Conservation (phyloP, 177 flowering plant species). For the Telopea speciosissima region DNA sequence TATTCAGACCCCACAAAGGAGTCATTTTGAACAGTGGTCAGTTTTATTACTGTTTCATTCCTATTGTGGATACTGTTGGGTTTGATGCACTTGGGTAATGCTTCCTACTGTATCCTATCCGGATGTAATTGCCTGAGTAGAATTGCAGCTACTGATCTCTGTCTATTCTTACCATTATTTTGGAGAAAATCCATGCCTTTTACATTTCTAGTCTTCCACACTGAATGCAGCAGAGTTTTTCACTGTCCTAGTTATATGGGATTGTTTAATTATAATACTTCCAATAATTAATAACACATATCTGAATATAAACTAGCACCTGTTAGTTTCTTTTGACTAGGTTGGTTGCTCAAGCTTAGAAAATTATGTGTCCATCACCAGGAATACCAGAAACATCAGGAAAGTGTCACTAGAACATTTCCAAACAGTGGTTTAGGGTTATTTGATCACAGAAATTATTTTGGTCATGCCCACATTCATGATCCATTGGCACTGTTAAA, state of each 20-base stretch:
- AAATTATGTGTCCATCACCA: no score
- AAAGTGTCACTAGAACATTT: no score
- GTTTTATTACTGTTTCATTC: conserved; percentile 10
- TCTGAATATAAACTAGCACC: no score
- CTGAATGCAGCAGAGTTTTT: no score
- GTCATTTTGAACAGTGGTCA: not conserved
- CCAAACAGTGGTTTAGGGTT: not conserved
- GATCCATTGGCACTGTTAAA: no score
- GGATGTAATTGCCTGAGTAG: conserved; percentile 14
- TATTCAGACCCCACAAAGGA: conserved; percentile 17
- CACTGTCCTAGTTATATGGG: no score
- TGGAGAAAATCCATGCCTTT: not conserved
- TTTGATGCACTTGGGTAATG: conserved; percentile 17
- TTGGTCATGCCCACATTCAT: no score
- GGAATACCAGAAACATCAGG: no score
- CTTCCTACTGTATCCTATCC: conserved; percentile 7
- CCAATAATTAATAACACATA: no score
- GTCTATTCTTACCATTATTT: not conserved
- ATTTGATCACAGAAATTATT: not conserved
- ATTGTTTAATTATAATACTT: no score
- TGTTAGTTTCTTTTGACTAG: no score
- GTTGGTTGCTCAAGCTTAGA: no score
- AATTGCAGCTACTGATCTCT: conserved; percentile 15
- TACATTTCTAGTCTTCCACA: not conserved
- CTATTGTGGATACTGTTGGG: conserved; percentile 19